Base-by-base conservation (phyloP, 345 rosid species). In the Isatis tinctoria region DNA sequence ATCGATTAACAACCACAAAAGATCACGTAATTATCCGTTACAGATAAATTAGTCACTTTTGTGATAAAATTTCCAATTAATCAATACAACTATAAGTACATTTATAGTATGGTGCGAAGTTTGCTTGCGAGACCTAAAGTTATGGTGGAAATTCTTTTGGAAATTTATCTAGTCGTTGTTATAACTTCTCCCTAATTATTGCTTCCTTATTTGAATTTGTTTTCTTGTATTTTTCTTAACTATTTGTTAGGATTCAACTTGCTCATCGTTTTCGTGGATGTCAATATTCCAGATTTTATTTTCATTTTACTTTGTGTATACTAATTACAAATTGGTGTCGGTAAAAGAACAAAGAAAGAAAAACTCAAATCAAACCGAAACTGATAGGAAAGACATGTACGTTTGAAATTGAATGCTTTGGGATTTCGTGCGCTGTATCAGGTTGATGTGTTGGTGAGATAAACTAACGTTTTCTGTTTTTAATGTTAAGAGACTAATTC, bases 51-150 rank as follows among this genome's bases (percentile, higher is more conserved):
- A 32, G 32, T 54, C 28, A 24, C 5, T 9, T 37, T 26, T 27
- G 22, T 37, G 32, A 26, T 17, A 16, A 18, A 27, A 27, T 49
- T 47, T 47, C 16, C 39, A 27, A 37, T 37, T 17, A 41, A 39
- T 30, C 27, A 26, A 27, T 17, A 37, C 3, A 40, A 12, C 36
- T 26, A 49, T 48, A 16, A n/a, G 20, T 35, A 4, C 3, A 36
- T 52, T 8, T 10, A 26, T 28, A 33, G 45, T 70, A 14, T 70
- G 59, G 67, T 36, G 64, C 65, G 20, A 30, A 56, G 64, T 64
- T 73, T 73, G 71, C 67, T 65, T 27, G 67, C 17, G 8, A 48
- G 68, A 75, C 78, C 68, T 75, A 67, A 67, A 51, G 68, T 37
- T 60, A 75, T 75, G 78, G 78, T 66, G 27, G 72, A 65, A 57